Evolutionary conservation across 331 rosid genomes (phyloP).

Genomic region (Quercus tomentella): DNA sequence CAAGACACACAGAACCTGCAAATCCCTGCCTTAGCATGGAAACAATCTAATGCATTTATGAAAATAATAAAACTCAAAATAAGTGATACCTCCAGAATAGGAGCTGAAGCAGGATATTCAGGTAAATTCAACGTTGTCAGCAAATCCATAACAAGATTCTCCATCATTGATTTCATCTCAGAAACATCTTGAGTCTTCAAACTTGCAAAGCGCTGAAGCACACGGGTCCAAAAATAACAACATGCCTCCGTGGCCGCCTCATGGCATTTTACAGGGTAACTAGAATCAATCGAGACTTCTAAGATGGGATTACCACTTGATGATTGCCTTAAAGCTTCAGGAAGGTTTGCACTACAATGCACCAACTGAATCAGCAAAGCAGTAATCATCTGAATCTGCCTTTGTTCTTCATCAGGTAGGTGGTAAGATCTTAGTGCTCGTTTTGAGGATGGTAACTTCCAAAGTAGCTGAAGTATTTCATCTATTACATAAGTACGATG

Average conservation of each 20-base stretch:
- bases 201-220: slow-evolving; percentile 86
- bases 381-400: slow-evolving; percentile 96
- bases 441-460: slow-evolving; percentile 82
- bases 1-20: slow-evolving; percentile 89
- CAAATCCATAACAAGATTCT: slow-evolving; percentile 88
- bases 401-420: slow-evolving; percentile 91
- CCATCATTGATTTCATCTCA: slow-evolving; percentile 83
- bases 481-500: slow-evolving; percentile 92
- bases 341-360: slow-evolving; percentile 91
- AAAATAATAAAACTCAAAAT: slow-evolving; percentile 12
- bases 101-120: slow-evolving; percentile 96
- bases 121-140: slow-evolving; percentile 83
- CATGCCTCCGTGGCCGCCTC: slow-evolving; percentile 85
- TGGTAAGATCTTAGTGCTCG: slow-evolving; percentile 90
- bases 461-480: slow-evolving; percentile 86
- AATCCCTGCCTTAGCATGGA: slow-evolving; percentile 30
- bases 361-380: slow-evolving; percentile 91
- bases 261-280: slow-evolving; percentile 62
- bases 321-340: slow-evolving; percentile 74
- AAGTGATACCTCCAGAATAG: slow-evolving; percentile 71
- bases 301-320: slow-evolving; percentile 63
- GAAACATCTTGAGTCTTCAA: slow-evolving; percentile 85
- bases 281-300: slow-evolving; percentile 66
- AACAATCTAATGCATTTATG: slow-evolving; percentile 12
- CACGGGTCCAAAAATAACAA: slow-evolving; percentile 83